These are phyloP conservation scores for Ilyonectria destructans DNA, from an alignment of 2,329 filamentous ascomycete genomes.

Conservation along the genomic window DNA sequence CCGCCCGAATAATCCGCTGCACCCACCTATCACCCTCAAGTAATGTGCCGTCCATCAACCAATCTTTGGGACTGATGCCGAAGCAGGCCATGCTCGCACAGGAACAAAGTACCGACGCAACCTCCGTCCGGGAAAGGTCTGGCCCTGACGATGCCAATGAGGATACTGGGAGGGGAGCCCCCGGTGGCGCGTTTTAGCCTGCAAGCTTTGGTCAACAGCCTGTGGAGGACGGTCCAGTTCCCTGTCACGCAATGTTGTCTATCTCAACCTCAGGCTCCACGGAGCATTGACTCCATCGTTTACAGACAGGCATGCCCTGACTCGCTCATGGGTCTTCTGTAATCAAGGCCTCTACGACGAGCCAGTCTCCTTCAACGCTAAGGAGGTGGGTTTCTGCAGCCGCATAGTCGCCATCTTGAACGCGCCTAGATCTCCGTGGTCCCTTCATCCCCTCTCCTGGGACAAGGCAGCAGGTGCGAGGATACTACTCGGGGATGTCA, in stretches of 20 bases:
- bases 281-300: conserved; percentile 27
- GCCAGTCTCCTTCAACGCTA: conserved; percentile 31
- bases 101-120: conserved; percentile 5
- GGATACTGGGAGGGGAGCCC: conserved; percentile 3
- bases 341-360: conserved; percentile 34
- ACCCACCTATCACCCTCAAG: conserved; percentile 9
- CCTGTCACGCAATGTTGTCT: conserved; percentile 42
- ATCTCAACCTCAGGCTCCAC: conserved; percentile 40
- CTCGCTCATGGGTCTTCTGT: conserved; percentile 39
- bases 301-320: conserved; percentile 39
- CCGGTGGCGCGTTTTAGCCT: conserved; percentile 25
- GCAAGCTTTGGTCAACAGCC: conserved; percentile 40
- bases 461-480: conserved; percentile 12
- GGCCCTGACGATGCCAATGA: conserved; percentile 6
- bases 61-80: not conserved
- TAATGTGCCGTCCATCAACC: conserved; percentile 8
- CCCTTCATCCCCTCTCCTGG: conserved; percentile 15
- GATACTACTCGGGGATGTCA: conserved; percentile 4
- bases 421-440: conserved; percentile 23
- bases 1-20: conserved; percentile 23
- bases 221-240: conserved; percentile 37
- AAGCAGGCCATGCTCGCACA: not conserved
- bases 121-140: not conserved
- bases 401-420: conserved; percentile 32
- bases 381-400: conserved; percentile 26